A percentile compares a stretch with the other conserved stretches of the same genome.
Evolutionary conservation across 169 alveolate genomes (phyloP).

Genomic region (Theileria orientalis): DNA sequence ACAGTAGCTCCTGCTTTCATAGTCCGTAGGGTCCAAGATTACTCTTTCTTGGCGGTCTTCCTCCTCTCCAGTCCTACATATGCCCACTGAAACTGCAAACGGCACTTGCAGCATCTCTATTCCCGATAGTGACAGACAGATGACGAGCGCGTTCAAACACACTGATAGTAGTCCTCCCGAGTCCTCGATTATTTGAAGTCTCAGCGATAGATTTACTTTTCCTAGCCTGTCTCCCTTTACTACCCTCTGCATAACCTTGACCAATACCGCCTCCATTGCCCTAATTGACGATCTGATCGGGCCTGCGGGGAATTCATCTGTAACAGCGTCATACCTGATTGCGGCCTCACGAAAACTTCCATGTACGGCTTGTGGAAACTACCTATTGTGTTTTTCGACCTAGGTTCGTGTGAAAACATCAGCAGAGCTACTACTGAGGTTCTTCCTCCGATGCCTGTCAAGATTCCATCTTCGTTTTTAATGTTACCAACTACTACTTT

Average conservation of each 20-base stretch:
- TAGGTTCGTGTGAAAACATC: conserved; percentile 26
- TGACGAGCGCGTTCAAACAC: conserved; percentile 47
- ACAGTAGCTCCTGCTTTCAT: conserved; percentile 26
- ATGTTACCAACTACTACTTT: conserved; percentile 30
- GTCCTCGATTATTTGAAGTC: conserved; percentile 52
- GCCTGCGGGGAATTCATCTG: conserved; percentile 13
- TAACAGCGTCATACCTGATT: conserved; percentile 19
- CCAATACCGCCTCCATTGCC: conserved; percentile 21
- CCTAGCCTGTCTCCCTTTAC: conserved; percentile 33
- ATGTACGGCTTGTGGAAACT: conserved; percentile 40
- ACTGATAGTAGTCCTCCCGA: conserved; percentile 50
- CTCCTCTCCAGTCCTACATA: background rate
- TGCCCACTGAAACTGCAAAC: conserved; percentile 48
- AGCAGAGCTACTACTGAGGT: conserved; percentile 49
- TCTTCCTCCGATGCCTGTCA: conserved; percentile 19
- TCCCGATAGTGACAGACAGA: conserved; percentile 24
- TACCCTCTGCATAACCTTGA: conserved; percentile 28
- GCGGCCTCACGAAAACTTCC: conserved; percentile 58
- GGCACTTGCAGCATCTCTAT: conserved; percentile 34
- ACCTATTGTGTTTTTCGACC: conserved; percentile 35
- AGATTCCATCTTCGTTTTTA: background rate
- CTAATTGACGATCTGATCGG: conserved; percentile 32
- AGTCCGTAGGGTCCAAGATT: conserved; percentile 50
- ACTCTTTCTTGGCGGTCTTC: conserved; percentile 7
- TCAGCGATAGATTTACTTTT: conserved; percentile 32